A percentile compares a stretch with the other conserved stretches of the same genome.
phyloP scores from a whole-genome alignment of 2,329 filamentous ascomycete genomes.

The Paraphoma sp. region DNA sequence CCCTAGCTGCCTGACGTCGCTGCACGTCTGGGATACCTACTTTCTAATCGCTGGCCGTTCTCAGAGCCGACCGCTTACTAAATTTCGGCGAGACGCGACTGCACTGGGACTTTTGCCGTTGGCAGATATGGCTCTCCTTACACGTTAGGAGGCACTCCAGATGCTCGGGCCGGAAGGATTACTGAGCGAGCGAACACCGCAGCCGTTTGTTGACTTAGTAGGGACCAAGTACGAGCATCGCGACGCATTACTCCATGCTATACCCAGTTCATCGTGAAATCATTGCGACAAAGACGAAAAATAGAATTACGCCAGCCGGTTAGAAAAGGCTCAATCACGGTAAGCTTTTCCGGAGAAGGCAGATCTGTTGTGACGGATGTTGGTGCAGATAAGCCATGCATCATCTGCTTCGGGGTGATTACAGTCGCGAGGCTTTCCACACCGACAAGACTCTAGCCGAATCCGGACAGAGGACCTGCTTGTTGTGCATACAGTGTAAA shows the following conservation, averaged over 20 bases:
- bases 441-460: not conserved
- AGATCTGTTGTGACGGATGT: not conserved
- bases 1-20: constrained; percentile 16
- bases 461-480: not conserved
- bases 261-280: not conserved
- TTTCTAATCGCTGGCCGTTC: constrained; percentile 5
- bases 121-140: constrained; percentile 6
- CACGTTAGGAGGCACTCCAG: not conserved
- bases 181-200: no score
- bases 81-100: constrained; percentile 6
- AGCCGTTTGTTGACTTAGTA: no score
- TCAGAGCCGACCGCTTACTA: constrained; percentile 12
- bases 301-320: not conserved
- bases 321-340: not conserved
- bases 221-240: no score
- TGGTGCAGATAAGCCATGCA: constrained; percentile 3
- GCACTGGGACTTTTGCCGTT: constrained; percentile 15
- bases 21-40: constrained; percentile 10
- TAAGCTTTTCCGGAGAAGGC: not conserved
- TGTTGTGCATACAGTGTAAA: not conserved
- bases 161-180: not conserved
- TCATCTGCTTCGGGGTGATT: not conserved
- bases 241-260: not conserved
- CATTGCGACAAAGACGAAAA: not conserved
- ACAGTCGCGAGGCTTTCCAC: not conserved